Percentiles rank a stretch among this genome's conserved stretches.
Conservation (phyloP, 345 rosid species). For the Ceriops tagal region DNA sequence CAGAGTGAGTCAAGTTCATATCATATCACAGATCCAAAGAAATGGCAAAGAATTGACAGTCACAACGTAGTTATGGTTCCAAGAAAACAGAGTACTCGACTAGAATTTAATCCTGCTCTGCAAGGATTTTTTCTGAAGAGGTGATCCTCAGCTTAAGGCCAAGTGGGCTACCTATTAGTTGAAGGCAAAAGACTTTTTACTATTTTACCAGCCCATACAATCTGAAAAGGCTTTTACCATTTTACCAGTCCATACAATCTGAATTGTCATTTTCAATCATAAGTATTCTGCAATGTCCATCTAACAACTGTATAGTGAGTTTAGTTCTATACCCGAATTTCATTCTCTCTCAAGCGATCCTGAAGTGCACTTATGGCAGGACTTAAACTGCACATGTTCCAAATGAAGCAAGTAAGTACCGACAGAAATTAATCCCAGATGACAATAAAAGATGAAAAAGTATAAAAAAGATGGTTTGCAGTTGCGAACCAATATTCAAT, state of each 20-base stretch:
- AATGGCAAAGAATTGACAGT: too few relatives aligned
- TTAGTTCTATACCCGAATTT: conserved; percentile 57
- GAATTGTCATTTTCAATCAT: not conserved
- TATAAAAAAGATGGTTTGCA: too few relatives aligned
- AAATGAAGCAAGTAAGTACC: conserved; percentile 1
- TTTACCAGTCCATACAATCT: not conserved
- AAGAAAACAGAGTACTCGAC: too few relatives aligned
- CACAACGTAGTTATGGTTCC: too few relatives aligned
- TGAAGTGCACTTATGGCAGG: conserved; percentile 88
- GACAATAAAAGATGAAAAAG: too few relatives aligned
- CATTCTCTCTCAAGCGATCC: conserved; percentile 81
- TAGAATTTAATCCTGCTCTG: too few relatives aligned
- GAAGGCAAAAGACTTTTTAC: not conserved
- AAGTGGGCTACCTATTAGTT: not conserved
- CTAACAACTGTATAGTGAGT: not conserved
- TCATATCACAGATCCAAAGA: too few relatives aligned
- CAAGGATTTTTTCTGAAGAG: too few relatives aligned
- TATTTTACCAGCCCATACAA: too few relatives aligned
- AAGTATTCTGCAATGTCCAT: conserved; percentile 5
- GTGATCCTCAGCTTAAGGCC: too few relatives aligned
- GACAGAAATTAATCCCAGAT: not conserved
- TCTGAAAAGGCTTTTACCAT: too few relatives aligned
- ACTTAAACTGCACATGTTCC: conserved; percentile 57
- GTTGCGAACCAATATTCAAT: conserved; percentile 69
- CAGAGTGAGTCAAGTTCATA: too few relatives aligned